These are phyloP conservation scores for Fusarium odoratissimum DNA, from an alignment of 2,329 filamentous ascomycete genomes.

Conservation along the genomic window DNA sequence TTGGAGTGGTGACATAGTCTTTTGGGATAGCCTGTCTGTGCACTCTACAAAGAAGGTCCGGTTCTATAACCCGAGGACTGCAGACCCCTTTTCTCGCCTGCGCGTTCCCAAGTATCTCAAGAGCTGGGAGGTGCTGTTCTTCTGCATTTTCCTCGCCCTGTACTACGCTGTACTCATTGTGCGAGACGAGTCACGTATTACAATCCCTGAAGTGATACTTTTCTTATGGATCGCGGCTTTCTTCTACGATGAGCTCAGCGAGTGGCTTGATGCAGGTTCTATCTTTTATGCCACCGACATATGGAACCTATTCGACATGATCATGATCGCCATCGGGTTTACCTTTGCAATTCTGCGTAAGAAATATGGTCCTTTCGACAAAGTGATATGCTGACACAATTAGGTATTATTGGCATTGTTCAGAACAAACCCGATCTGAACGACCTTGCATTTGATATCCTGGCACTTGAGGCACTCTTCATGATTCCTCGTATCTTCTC, in stretches of 20 bases:
- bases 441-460: conserved; percentile 86
- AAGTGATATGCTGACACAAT: conserved; percentile 2
- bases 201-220: conserved; percentile 75
- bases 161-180: conserved; percentile 90
- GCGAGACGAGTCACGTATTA: conserved; percentile 74
- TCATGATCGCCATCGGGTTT: conserved; percentile 78
- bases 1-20: conserved; percentile 87
- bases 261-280: conserved; percentile 86
- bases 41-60: conserved; percentile 80
- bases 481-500: conserved; percentile 91
- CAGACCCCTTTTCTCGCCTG: conserved; percentile 79
- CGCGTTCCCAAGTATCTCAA: conserved; percentile 88
- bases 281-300: conserved; percentile 88
- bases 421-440: conserved; percentile 71
- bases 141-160: conserved; percentile 77
- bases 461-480: conserved; percentile 88
- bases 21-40: conserved; percentile 84
- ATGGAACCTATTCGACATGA: conserved; percentile 80
- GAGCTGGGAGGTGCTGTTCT: conserved; percentile 85
- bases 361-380: conserved; percentile 42
- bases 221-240: conserved; percentile 91
- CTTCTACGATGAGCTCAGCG: conserved; percentile 86
- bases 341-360: conserved; percentile 78
- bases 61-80: conserved; percentile 74
- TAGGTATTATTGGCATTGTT: conserved; percentile 53